Evolutionary conservation across 139 green algal species (phyloP).

Genomic region (Trebouxia sp.): DNA sequence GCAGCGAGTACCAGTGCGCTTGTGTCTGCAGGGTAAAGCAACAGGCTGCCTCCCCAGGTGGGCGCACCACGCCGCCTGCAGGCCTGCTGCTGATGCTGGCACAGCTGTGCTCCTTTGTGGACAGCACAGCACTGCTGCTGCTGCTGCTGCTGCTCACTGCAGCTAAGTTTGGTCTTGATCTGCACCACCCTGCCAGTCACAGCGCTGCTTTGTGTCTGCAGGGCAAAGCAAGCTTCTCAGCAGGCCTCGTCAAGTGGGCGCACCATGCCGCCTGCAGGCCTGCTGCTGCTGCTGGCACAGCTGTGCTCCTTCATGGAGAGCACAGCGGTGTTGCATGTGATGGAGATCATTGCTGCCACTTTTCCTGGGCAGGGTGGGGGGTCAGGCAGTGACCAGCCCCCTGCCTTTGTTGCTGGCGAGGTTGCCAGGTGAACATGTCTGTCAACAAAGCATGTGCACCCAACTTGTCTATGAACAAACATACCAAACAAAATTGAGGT

Average conservation of each 20-base stretch:
- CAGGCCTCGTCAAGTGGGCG: background rate
- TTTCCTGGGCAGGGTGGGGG: conserved; percentile 48
- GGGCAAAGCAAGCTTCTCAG: background rate
- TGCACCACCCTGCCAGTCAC: no score
- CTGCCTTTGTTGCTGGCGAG: conserved; percentile 62
- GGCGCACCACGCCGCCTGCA: background rate
- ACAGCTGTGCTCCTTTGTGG: background rate
- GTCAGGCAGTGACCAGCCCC: conserved; percentile 52
- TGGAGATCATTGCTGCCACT: conserved; percentile 62
- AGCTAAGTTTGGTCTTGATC: no score
- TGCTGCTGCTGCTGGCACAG: conserved; percentile 74
- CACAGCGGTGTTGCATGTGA: conserved; percentile 55
- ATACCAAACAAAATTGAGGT: no score
- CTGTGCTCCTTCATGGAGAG: conserved; percentile 67
- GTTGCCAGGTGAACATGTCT: conserved; percentile 33
- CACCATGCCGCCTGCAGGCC: conserved; percentile 37
- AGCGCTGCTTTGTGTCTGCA: background rate
- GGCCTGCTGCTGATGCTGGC: background rate
- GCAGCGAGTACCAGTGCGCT: no score
- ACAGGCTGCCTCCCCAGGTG: no score
- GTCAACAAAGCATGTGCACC: background rate
- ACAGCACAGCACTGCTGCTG: no score
- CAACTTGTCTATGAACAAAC: no score
- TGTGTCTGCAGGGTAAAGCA: background rate
- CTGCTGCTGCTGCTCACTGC: no score